Base-by-base conservation (phyloP, 2,329 filamentous ascomycete genomes). In the Anisogramma anomala region DNA sequence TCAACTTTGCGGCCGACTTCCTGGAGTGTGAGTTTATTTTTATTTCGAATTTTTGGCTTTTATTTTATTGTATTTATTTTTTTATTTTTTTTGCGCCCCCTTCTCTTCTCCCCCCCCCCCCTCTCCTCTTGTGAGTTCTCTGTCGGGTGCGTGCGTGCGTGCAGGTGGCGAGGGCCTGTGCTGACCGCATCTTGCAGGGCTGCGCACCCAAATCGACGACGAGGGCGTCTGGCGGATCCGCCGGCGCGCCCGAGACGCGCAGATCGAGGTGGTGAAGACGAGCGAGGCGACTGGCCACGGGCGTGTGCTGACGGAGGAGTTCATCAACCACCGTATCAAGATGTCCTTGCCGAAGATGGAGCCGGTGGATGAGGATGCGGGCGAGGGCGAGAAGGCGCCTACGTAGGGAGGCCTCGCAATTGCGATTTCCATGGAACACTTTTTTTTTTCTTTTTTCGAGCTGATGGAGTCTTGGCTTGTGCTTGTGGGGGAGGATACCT, bases 1-100 rank as follows among this genome's bases (percentile, higher is more conserved):
- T 96, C 55, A 94, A 94, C 52, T 95, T 95, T 62, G 78, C 86
- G 1, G 77, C 75, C 1, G 69, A 64, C 0, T 84, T 96, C 51
- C 61, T 96, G 13, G 78, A 80, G 6, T 93, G 84, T 86, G 59
- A 61, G 79, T 60, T 17, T 32, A n/a, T 7, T 8, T 4, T 3
- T 3, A 3, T 19, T 17, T 8, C 27, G 13, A 8, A 30, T 15
- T 30, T 14, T n/a, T n/a, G n/a, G n/a, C n/a, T n/a, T n/a, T n/a
- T n/a, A n/a, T n/a, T n/a, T n/a, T n/a, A n/a, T n/a, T n/a, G n/a
- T n/a, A n/a, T n/a, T n/a, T n/a, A n/a, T n/a, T n/a, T n/a, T n/a
- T n/a, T n/a, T n/a, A n/a, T n/a, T n/a, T n/a, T n/a, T n/a, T n/a
- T n/a, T n/a, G n/a, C n/a, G n/a, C n/a, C n/a, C n/a, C n/a, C n/a